These are phyloP conservation scores for Fusarium graminum DNA, from an alignment of 2,329 filamentous ascomycete genomes.

Conservation along the genomic window DNA sequence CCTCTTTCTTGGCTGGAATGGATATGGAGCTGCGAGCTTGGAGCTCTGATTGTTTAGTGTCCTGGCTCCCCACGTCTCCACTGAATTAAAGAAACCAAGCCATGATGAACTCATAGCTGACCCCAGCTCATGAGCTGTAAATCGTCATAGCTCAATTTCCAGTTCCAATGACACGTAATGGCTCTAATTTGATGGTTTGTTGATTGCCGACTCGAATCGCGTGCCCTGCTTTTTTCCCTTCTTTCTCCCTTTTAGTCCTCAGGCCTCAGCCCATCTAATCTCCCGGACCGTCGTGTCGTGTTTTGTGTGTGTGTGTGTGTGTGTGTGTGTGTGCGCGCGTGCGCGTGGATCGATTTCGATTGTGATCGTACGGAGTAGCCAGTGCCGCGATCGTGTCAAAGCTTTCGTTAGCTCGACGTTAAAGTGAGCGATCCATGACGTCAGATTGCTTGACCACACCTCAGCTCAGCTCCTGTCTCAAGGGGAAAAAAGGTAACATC, in stretches of 20 bases:
- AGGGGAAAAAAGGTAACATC: constrained; percentile 19
- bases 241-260: neutral
- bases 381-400: constrained; percentile 40
- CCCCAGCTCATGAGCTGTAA: constrained; percentile 18
- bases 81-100: constrained; percentile 24
- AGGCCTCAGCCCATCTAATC: constrained; percentile 1
- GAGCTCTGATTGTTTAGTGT: constrained; percentile 19
- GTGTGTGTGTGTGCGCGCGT: constrained; percentile 10
- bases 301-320: constrained; percentile 22
- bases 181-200: constrained; percentile 23
- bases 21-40: constrained; percentile 12
- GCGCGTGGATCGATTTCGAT: constrained; percentile 11
- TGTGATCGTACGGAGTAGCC: constrained; percentile 22
- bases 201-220: constrained; percentile 10
- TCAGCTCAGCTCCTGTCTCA: neutral
- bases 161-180: constrained; percentile 38
- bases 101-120: constrained; percentile 37
- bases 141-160: constrained; percentile 34
- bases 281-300: neutral
- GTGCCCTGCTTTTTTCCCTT: constrained; percentile 33
- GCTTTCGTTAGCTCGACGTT: constrained; percentile 31
- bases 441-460: constrained; percentile 26
- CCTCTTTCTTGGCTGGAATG: constrained; percentile 40
- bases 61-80: constrained; percentile 35
- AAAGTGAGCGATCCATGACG: constrained; percentile 47